These are phyloP conservation scores for Lipomyces chichibuensis DNA, from an alignment of 805 yeast genomes.

Conservation along the genomic window DNA sequence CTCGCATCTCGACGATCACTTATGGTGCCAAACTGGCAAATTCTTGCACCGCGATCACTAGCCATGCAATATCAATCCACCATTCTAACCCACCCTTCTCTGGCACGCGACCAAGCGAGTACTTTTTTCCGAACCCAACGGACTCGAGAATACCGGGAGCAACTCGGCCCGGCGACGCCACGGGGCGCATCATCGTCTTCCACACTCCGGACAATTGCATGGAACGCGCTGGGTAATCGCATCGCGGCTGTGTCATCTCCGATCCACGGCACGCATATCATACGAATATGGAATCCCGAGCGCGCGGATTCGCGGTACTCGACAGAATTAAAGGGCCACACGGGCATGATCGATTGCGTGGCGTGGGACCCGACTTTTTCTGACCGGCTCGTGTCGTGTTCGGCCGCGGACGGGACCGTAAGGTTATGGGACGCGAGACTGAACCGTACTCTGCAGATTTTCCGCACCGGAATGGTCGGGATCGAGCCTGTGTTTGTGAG, in stretches of 20 bases:
- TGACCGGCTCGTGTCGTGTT: conserved; percentile 53
- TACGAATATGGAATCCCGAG: conserved; percentile 45
- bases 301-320: conserved; percentile 45
- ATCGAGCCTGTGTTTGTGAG: conserved; percentile 9
- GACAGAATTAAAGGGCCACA: conserved; percentile 49
- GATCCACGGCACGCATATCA: conserved; percentile 3
- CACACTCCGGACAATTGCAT: conserved; percentile 15
- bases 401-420: conserved; percentile 50
- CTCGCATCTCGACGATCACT: neutral
- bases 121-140: conserved; percentile 12
- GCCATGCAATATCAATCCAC: neutral
- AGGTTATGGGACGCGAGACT: conserved; percentile 52
- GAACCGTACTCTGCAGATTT: conserved; percentile 37
- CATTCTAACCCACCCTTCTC: conserved; percentile 5
- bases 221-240: conserved; percentile 33
- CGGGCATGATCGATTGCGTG: conserved; percentile 48
- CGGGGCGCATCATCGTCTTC: neutral
- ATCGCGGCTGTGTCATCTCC: conserved; percentile 23
- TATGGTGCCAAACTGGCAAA: neutral
- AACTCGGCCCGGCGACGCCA: conserved; percentile 3
- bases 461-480: neutral
- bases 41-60: neutral
- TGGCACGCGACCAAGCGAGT: conserved; percentile 19
- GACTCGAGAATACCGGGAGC: conserved; percentile 17
- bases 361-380: conserved; percentile 57